Evolutionary conservation across 257 asterid genomes (phyloP), one percentile per base, ranked within the genome.

Genomic region (Penstemon eatonii): DNA sequence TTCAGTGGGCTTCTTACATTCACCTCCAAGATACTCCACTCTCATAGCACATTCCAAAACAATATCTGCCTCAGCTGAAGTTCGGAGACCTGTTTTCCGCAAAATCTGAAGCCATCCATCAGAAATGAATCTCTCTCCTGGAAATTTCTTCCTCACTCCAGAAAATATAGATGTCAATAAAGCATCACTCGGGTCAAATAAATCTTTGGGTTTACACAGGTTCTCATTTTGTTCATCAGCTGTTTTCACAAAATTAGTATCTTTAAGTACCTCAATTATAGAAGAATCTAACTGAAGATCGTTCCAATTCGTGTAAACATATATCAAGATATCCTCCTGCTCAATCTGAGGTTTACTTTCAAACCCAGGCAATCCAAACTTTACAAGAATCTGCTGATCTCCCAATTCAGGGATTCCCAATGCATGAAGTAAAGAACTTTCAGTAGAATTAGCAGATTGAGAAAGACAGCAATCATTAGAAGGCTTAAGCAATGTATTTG

Each of bases 401-500:
- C 80, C 79, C 76, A 85, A 78, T 82, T 89, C 98, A 68, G 93
- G 93, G 80, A 92, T 80, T 65, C 96, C 93, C 70, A 92, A 96
- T 70, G 95, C 98, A 73, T 82, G 86, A 67, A 89, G 90, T 43
- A 92, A 76, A 74, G 86, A 74, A 75, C 87, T 81, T 75, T 81
- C 93, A 68, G 66, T 67, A 75, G 96, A 86, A 70, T 84, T 77
- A 40, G 89, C 61, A 70, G 86, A 76, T 73, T 83, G 76, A 43
- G 83, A 86, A 72, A 92, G 93, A 69, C 98, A 92, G 36, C 80
- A 77, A 66, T 83, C 93, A 68, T 82, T 84, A 78, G 80, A 78
- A 70, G 97, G 96, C 87, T 88, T 92, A 70, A 92, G 92, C 77
- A 92, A 92, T 69, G 97, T 88, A 79, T 75, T 85, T 70, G 98